phyloP scores from a whole-genome alignment of 352 stramenopile genomes.

The Elongisporangium undulatum region DNA sequence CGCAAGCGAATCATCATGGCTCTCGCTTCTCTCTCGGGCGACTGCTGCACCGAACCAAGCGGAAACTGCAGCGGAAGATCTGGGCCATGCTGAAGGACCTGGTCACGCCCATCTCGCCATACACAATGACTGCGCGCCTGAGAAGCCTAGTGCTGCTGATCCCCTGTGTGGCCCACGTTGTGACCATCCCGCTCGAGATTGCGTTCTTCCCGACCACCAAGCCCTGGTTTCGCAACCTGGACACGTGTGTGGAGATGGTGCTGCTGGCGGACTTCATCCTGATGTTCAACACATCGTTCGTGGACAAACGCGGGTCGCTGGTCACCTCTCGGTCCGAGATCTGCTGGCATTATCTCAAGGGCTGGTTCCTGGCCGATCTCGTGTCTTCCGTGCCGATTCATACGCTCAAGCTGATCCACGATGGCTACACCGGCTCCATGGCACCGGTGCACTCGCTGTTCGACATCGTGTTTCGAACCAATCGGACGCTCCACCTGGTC shows the following conservation, averaged over 20 bases:
- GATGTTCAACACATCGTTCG: constrained; percentile 38
- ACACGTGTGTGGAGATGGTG: constrained; percentile 15
- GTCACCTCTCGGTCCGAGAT: constrained; percentile 32
- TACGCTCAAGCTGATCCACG: not conserved
- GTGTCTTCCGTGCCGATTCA: constrained; percentile 1
- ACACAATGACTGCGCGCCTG: not conserved
- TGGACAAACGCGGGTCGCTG: constrained; percentile 26
- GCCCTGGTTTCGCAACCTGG: constrained; percentile 5
- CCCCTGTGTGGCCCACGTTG: not conserved
- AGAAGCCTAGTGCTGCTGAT: not conserved
- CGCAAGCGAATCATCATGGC: not conserved
- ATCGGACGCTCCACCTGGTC: not conserved
- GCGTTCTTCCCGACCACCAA: constrained; percentile 17
- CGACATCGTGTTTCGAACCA: not conserved
- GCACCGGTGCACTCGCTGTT: too few relatives aligned
- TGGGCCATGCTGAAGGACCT: not conserved
- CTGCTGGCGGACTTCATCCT: constrained; percentile 38
- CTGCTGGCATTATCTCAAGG: constrained; percentile 24
- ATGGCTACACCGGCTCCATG: not conserved
- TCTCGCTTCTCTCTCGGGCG: not conserved
- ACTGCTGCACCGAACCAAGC: not conserved
- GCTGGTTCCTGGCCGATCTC: constrained; percentile 15
- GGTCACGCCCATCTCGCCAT: not conserved
- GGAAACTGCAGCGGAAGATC: not conserved
- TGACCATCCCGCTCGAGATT: constrained; percentile 21